phyloP scores from a whole-genome alignment of 148 eudicot genomes.

The Hydrangea macrophylla region DNA sequence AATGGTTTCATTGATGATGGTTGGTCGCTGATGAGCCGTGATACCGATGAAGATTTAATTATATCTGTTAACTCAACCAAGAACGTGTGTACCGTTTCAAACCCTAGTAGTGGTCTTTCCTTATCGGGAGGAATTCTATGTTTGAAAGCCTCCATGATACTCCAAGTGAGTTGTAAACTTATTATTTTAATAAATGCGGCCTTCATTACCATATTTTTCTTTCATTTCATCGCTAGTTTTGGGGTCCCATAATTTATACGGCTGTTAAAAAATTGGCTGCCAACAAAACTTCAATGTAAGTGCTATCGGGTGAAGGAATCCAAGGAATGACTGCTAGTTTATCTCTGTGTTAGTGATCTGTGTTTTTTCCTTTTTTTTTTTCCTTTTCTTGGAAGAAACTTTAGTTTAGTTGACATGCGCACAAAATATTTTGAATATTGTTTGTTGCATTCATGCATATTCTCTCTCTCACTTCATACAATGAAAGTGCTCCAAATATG shows the following conservation, averaged over 20 bases:
- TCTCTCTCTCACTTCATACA: background rate
- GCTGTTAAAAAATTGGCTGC: background rate
- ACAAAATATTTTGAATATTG: background rate
- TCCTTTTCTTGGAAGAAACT: too few species aligned
- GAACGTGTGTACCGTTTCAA: background rate
- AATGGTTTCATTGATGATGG: conserved; percentile 3
- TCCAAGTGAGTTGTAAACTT: background rate
- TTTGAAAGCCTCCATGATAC: conserved; percentile 5
- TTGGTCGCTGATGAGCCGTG: background rate
- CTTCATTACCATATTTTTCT: background rate
- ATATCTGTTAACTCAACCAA: background rate
- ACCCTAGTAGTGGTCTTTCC: background rate
- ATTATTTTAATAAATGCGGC: background rate
- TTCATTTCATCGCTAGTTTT: background rate
- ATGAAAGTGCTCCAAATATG: background rate
- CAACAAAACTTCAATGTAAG: conserved; percentile 1
- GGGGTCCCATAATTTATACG: background rate
- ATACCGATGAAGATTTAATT: background rate
- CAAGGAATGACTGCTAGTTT: background rate
- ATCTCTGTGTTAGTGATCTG: background rate
- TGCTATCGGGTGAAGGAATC: background rate
- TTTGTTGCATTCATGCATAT: background rate
- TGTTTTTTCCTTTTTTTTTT: background rate
- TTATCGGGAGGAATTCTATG: conserved; percentile 1
- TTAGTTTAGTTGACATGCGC: background rate